Conservation (phyloP, 345 rosid species). For the Hibiscus mutabilis region DNA sequence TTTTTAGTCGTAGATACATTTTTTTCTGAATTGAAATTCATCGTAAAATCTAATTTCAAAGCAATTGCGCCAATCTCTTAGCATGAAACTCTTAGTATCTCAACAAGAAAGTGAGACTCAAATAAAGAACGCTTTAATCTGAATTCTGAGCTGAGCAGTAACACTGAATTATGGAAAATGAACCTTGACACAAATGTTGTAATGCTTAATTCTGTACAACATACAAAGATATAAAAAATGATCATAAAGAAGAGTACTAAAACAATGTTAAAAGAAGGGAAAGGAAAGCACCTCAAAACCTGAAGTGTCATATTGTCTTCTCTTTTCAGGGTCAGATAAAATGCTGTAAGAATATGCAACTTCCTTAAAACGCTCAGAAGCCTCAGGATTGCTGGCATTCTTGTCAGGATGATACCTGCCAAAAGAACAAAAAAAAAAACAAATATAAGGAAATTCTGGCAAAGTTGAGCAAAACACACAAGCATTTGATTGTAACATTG, state of each 20-base stretch:
- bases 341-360: conserved; percentile 96
- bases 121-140: not conserved
- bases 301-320: conserved; percentile 89
- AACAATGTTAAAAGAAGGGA: not conserved
- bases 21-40: not conserved
- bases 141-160: not conserved
- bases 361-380: conserved; percentile 90
- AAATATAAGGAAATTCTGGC: not conserved
- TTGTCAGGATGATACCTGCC: conserved; percentile 95
- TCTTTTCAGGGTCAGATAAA: conserved; percentile 94
- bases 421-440: not conserved
- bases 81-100: not conserved
- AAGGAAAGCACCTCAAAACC: conserved; percentile 74
- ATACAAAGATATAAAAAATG: not conserved
- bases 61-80: not conserved
- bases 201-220: not conserved
- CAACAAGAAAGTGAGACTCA: not conserved
- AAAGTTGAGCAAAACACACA: not conserved
- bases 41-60: not conserved
- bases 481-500: not conserved
- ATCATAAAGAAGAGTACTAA: not conserved
- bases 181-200: not conserved
- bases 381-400: conserved; percentile 89
- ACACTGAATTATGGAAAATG: not conserved
- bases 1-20: not conserved